Conservation (phyloP, 495 filamentous ascomycete genomes). For the Aspergillus sparsus region DNA sequence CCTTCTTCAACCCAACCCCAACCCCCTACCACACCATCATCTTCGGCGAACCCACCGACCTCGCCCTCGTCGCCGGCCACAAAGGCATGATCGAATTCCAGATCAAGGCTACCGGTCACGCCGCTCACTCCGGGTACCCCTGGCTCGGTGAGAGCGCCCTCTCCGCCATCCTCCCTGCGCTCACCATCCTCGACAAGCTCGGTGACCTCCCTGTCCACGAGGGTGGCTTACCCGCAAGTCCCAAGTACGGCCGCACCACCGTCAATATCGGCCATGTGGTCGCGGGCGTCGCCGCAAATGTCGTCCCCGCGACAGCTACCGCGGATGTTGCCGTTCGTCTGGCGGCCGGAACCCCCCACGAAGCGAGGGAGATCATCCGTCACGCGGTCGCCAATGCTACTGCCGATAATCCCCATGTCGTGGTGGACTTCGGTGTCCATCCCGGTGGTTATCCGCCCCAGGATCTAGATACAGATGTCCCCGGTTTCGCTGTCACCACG, state of each 20-base stretch:
- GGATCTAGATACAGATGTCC: slow-evolving; percentile 75
- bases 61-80: slow-evolving; percentile 82
- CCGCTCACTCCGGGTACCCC: slow-evolving; percentile 88
- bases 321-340: slow-evolving; percentile 72
- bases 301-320: slow-evolving; percentile 71
- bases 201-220: slow-evolving; percentile 40
- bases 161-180: slow-evolving; percentile 66
- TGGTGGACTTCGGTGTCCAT: slow-evolving; percentile 51
- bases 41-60: slow-evolving; percentile 89
- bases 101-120: slow-evolving; percentile 68
- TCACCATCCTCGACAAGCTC: slow-evolving; percentile 61
- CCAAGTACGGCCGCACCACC: slow-evolving; percentile 82
- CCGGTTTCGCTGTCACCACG: slow-evolving; percentile 75
- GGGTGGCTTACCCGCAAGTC: slow-evolving; percentile 66
- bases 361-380: slow-evolving; percentile 53
- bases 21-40: slow-evolving; percentile 66
- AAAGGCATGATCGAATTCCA: slow-evolving; percentile 74
- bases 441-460: slow-evolving; percentile 69
- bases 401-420: slow-evolving; percentile 57
- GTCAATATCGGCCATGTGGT: slow-evolving; percentile 78
- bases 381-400: slow-evolving; percentile 60
- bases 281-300: slow-evolving; percentile 86
- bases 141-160: slow-evolving; percentile 80
- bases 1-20: slow-evolving; percentile 32
- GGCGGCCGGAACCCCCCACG: slow-evolving; percentile 65